phyloP scores from a whole-genome alignment of 495 filamentous ascomycete genomes.

The Hypoxylon intermedium region DNA sequence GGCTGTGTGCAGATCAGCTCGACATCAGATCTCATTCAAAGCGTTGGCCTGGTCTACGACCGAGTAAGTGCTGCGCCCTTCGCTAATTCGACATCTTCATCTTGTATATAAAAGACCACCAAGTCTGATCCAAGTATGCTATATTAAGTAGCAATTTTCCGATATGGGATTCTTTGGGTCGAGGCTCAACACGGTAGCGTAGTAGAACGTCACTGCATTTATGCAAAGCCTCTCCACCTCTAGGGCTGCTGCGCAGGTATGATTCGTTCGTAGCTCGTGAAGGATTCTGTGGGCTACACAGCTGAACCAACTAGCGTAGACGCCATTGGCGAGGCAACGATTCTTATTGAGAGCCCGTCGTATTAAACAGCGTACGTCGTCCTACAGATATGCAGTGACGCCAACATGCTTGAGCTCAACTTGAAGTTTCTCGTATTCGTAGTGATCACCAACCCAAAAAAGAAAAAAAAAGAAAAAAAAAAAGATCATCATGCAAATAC shows the following conservation, averaged over 20 bases:
- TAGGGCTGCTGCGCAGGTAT: background rate
- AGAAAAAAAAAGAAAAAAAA: too few species aligned
- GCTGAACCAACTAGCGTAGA: background rate
- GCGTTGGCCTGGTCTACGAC: too few species aligned
- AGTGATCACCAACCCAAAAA: too few species aligned
- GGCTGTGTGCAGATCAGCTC: constrained; percentile 18
- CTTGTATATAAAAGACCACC: background rate
- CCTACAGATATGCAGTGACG: too few species aligned
- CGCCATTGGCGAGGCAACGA: background rate
- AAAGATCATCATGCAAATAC: too few species aligned
- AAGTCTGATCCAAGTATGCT: background rate
- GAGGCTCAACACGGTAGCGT: background rate
- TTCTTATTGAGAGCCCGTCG: too few species aligned
- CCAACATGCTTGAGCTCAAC: too few species aligned
- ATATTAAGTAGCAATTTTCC: background rate
- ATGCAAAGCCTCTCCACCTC: background rate
- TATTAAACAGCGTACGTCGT: too few species aligned
- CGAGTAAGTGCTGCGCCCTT: too few species aligned
- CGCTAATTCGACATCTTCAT: background rate
- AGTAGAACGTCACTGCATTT: background rate
- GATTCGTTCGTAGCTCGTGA: background rate
- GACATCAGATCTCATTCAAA: too few species aligned
- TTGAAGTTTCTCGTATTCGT: too few species aligned
- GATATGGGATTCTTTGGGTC: background rate
- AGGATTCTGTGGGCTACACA: background rate